phyloP scores from a whole-genome alignment of 352 stramenopile species.

The Phytophthora vignae region DNA sequence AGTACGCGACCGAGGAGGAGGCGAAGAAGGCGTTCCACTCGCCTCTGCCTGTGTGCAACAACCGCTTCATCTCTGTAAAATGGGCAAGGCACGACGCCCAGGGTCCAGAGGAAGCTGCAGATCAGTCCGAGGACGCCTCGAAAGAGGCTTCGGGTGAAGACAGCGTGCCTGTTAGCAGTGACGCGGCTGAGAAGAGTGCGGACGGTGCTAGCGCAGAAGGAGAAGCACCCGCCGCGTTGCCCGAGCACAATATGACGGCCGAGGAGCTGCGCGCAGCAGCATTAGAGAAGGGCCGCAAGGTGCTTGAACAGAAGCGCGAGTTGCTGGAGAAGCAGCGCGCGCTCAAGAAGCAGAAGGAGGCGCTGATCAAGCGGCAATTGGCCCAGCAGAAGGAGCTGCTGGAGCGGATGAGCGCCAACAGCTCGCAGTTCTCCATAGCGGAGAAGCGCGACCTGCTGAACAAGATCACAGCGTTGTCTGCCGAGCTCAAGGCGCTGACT shows the following conservation, averaged over 20 bases:
- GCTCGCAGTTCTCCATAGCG: conserved; percentile 63
- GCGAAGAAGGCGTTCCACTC: conserved; percentile 90
- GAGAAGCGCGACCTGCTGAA: conserved; percentile 85
- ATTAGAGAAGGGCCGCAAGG: conserved; percentile 81
- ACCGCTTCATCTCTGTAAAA: conserved; percentile 91
- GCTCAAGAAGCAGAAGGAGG: conserved; percentile 87
- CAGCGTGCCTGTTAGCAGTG: conserved; percentile 1
- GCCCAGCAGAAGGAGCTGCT: conserved; percentile 85
- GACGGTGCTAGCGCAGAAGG: conserved; percentile 30
- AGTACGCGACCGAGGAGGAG: conserved; percentile 85
- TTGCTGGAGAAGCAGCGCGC: conserved; percentile 85
- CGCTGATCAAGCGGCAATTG: conserved; percentile 82
- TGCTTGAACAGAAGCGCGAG: conserved; percentile 89
- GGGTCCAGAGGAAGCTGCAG: conserved; percentile 59
- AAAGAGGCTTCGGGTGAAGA: conserved; percentile 45
- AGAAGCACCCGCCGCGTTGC: conserved; percentile 18
- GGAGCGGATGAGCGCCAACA: conserved; percentile 85
- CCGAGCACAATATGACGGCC: conserved; percentile 72
- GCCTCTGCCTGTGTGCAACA: conserved; percentile 89
- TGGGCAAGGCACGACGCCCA: conserved; percentile 87
- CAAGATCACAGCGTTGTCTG: conserved; percentile 83
- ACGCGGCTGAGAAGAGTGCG: conserved; percentile 18
- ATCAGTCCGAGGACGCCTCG: conserved; percentile 43
- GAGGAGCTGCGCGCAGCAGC: conserved; percentile 78
- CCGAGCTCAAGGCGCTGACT: conserved; percentile 73